Evolutionary conservation across 202 grass and related monocot species (phyloP).

Genomic region (Dendrocalamus latiflorus): DNA sequence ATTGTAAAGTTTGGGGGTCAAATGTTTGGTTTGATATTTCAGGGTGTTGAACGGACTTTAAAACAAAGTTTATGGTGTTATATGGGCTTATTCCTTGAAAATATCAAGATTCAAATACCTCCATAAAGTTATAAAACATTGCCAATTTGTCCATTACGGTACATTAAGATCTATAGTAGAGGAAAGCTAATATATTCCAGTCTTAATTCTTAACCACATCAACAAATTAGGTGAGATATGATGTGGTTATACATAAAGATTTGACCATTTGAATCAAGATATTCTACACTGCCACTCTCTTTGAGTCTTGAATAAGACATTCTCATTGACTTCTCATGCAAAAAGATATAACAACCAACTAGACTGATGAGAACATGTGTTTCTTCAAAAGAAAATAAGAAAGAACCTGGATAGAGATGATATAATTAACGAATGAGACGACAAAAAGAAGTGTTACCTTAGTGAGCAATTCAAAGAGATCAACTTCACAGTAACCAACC

Average conservation of each 20-base stretch:
- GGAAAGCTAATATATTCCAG: background rate
- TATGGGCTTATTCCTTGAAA: background rate
- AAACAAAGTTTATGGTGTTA: too few relatives aligned
- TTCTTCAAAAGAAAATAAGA: background rate
- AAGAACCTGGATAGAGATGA: background rate
- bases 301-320: background rate
- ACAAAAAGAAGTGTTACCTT: constrained; percentile 47
- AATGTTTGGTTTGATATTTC: too few relatives aligned
- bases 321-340: background rate
- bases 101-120: constrained; percentile 4
- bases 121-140: background rate
- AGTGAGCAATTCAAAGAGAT: constrained; percentile 77
- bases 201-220: background rate
- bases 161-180: background rate
- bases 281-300: background rate
- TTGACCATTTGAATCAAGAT: background rate
- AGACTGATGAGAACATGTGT: background rate
- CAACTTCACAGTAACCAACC: constrained; percentile 93
- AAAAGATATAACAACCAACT: background rate
- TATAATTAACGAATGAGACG: background rate
- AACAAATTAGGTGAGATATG: background rate
- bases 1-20: too few relatives aligned
- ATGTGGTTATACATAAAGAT: background rate
- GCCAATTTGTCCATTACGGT: background rate
- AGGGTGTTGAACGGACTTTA: too few relatives aligned